phyloP scores from a whole-genome alignment of 805 yeast genomes.

The Grigorovia humatica region DNA sequence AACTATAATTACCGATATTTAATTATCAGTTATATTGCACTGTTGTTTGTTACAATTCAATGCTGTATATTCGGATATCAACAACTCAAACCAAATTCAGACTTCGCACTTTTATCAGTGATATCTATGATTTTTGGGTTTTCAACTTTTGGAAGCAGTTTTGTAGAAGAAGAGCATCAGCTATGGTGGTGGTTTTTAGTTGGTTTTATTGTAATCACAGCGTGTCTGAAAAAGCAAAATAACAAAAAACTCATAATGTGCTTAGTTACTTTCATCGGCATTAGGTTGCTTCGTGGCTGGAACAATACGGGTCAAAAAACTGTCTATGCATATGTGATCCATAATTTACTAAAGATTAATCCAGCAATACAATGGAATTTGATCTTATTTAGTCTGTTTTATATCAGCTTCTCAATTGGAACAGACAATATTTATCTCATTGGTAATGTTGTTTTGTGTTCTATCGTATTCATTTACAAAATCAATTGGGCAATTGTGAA shows the following conservation, averaged over 20 bases:
- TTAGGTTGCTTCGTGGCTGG: conserved; percentile 71
- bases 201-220: conserved; percentile 16
- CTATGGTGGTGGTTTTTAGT: conserved; percentile 80
- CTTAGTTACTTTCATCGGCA: conserved; percentile 20
- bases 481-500: conserved; percentile 41
- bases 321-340: conserved; percentile 39
- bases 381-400: conserved; percentile 31
- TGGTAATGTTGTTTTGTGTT: conserved; percentile 35
- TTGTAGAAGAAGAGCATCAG: conserved; percentile 94
- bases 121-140: conserved; percentile 34
- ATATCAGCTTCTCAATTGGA: conserved; percentile 7
- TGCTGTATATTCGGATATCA: background rate
- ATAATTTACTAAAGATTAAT: conserved; percentile 32
- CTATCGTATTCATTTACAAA: conserved; percentile 46
- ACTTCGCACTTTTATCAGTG: conserved; percentile 12
- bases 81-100: background rate
- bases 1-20: conserved; percentile 56
- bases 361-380: conserved; percentile 38
- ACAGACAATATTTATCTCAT: conserved; percentile 23
- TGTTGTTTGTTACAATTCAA: conserved; percentile 8
- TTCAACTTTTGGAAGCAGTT: conserved; percentile 73
- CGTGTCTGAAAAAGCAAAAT: background rate
- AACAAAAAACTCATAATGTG: conserved; percentile 3
- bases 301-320: conserved; percentile 84
- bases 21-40: conserved; percentile 18